phyloP scores from a whole-genome alignment of 1,284 basidiomycete species.

The Malassezia nana region DNA sequence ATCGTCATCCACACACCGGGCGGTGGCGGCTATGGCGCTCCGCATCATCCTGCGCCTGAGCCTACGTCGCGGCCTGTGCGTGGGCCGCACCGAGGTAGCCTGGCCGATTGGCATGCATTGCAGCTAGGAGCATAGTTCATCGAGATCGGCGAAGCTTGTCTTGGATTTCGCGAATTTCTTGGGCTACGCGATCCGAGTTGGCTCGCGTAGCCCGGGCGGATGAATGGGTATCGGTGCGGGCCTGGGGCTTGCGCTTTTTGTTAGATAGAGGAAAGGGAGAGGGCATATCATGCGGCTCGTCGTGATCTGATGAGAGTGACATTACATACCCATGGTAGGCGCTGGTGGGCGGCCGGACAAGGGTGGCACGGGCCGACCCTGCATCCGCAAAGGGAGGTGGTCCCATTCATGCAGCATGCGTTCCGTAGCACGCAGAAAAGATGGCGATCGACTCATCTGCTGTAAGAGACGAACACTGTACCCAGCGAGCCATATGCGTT shows the following conservation, averaged over 20 bases:
- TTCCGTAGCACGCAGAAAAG: constrained; percentile 7
- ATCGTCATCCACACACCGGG: constrained; percentile 80
- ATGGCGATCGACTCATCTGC: constrained; percentile 12
- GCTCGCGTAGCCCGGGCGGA: background rate
- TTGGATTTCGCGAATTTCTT: constrained; percentile 6
- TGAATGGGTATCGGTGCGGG: background rate
- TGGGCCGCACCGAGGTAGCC: constrained; percentile 25
- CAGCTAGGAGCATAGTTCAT: constrained; percentile 27
- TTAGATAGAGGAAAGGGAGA: constrained; percentile 14
- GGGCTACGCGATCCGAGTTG: background rate
- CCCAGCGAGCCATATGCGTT: constrained; percentile 4
- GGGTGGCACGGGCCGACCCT: constrained; percentile 9
- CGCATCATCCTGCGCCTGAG: background rate
- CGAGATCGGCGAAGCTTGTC: constrained; percentile 4
- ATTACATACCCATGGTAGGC: background rate
- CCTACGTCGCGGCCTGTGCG: background rate
- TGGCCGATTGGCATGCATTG: constrained; percentile 29
- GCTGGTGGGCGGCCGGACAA: background rate
- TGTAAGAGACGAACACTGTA: background rate
- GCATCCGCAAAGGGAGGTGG: constrained; percentile 8
- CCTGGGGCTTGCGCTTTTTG: background rate
- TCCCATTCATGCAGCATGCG: constrained; percentile 18
- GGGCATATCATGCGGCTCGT: constrained; percentile 14
- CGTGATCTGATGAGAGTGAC: constrained; percentile 3
- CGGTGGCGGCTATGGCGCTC: constrained; percentile 76